Evolutionary conservation across 352 stramenopile genomes (phyloP).

Genomic region (Pythium insidiosum): DNA sequence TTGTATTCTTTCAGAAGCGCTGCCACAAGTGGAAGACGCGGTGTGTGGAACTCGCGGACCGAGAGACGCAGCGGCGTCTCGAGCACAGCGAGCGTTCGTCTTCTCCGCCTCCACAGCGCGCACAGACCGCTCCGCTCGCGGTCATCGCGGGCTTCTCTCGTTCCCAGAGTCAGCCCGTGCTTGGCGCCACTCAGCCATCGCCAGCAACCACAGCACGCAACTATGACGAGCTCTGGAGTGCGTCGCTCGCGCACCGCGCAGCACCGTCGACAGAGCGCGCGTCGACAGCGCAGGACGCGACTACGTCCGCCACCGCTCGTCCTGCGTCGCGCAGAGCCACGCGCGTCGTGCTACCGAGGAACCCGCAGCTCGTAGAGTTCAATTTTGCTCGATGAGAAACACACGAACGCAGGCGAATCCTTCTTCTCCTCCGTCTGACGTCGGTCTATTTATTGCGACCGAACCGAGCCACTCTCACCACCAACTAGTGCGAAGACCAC

Average conservation of each 20-base stretch:
- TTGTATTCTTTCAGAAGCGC: no score
- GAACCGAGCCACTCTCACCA: no score
- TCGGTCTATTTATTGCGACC: no score
- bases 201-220: conserved; percentile 13
- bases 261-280: background rate
- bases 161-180: conserved; percentile 27
- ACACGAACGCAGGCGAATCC: no score
- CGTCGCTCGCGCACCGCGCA: conserved; percentile 16
- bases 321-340: background rate
- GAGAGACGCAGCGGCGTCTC: conserved; percentile 25
- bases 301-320: conserved; percentile 1
- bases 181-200: conserved; percentile 1
- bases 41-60: conserved; percentile 36
- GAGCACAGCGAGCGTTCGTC: background rate
- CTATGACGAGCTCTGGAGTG: conserved; percentile 65
- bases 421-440: no score
- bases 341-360: no score
- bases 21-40: conserved; percentile 64
- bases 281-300: background rate
- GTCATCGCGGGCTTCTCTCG: conserved; percentile 23
- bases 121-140: conserved; percentile 20
- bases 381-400: conserved; percentile 9
- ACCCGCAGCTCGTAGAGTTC: conserved; percentile 5
- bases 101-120: conserved; percentile 14
- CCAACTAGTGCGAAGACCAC: no score